These are phyloP conservation scores for Xylaria sp. DNA, from an alignment of 2,329 filamentous ascomycete species.

Conservation along the genomic window DNA sequence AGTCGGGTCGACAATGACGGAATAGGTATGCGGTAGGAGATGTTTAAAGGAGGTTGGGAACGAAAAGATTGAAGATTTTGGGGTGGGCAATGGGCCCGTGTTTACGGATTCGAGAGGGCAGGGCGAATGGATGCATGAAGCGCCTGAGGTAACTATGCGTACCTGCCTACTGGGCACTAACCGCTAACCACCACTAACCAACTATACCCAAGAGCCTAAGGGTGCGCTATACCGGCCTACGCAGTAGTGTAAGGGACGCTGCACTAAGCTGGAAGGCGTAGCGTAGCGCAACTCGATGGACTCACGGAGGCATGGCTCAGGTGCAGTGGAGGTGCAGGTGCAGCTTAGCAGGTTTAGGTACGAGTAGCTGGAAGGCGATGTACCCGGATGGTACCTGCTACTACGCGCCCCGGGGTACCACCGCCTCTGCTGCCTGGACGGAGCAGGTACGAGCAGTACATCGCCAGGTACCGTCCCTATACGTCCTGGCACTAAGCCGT, in stretches of 20 bases:
- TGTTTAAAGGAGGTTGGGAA: slow-evolving; percentile 20
- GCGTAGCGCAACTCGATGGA: no score
- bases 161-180: background rate
- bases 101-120: slow-evolving; percentile 9
- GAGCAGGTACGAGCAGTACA: background rate
- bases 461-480: background rate
- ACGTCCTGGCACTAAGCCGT: background rate
- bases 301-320: no score
- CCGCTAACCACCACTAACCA: no score
- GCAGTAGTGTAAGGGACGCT: no score
- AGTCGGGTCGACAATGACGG: slow-evolving; percentile 13
- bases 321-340: no score
- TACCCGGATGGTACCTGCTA: background rate
- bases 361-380: background rate
- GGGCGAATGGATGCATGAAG: background rate
- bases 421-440: background rate
- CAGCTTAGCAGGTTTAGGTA: no score
- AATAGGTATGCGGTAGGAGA: slow-evolving; percentile 13
- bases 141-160: background rate
- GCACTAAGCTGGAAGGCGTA: no score
- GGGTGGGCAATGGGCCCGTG: slow-evolving; percentile 9
- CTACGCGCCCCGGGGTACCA: background rate
- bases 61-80: slow-evolving; percentile 13
- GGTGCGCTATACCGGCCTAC: background rate
- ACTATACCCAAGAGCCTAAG: no score